Conservation (phyloP, 371 early-diverging fungal species). For the Syncephalastrum sp. region DNA sequence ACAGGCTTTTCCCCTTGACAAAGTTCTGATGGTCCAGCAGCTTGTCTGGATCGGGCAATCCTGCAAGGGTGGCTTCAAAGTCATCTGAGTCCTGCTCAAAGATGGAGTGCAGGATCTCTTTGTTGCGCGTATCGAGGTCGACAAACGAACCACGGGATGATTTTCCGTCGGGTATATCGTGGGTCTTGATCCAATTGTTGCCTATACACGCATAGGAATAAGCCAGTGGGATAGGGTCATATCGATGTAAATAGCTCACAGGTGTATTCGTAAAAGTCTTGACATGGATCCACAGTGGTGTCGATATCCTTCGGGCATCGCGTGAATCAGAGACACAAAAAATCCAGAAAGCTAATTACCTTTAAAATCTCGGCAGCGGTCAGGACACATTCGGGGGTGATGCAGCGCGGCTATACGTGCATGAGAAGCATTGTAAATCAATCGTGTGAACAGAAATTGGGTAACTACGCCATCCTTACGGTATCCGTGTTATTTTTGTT, state of each 20-base stretch:
- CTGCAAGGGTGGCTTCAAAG: too few species aligned
- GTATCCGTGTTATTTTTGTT: slow-evolving; percentile 5
- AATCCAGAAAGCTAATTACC: slow-evolving; percentile 16
- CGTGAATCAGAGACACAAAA: too few species aligned
- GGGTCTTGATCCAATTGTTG: slow-evolving; percentile 43
- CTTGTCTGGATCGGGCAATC: slow-evolving; percentile 34
- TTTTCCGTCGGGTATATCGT: slow-evolving; percentile 55
- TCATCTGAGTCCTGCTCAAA: slow-evolving; percentile 38
- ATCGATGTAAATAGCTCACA: slow-evolving; percentile 36
- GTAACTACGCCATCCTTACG: not conserved
- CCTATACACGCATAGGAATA: slow-evolving; percentile 26
- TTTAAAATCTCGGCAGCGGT: slow-evolving; percentile 55
- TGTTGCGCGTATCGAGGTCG: slow-evolving; percentile 44
- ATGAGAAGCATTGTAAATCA: slow-evolving; percentile 1
- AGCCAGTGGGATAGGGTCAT: not conserved
- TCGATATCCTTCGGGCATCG: slow-evolving; percentile 33
- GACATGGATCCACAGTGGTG: slow-evolving; percentile 40
- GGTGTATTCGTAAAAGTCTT: slow-evolving; percentile 50
- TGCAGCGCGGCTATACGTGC: slow-evolving; percentile 36
- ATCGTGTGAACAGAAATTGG: not conserved
- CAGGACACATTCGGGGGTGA: slow-evolving; percentile 56
- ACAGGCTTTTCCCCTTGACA: slow-evolving; percentile 46
- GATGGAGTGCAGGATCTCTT: slow-evolving; percentile 59
- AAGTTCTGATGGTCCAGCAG: slow-evolving; percentile 48
- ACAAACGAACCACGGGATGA: slow-evolving; percentile 37